Evolutionary conservation across 306 rosid species (phyloP).

Genomic region (Bauhinia variegata): DNA sequence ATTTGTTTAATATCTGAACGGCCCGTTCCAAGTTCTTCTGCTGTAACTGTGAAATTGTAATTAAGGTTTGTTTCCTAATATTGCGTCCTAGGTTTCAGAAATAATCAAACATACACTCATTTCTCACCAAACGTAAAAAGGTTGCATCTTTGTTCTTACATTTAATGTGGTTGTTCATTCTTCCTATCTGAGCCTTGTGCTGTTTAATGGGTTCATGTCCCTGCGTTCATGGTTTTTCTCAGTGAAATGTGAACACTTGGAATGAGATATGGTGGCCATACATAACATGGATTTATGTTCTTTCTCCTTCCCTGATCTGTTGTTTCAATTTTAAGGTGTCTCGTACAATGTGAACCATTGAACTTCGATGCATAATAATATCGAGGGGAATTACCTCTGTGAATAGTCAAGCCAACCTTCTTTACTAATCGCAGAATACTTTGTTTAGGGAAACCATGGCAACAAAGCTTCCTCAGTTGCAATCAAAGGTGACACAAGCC

Average conservation of each 20-base stretch:
- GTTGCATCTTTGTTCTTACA: neutral
- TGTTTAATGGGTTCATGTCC: too few relatives aligned
- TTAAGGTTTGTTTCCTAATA: neutral
- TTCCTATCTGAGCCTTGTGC: neutral
- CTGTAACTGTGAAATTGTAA: slow-evolving; percentile 1
- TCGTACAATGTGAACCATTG: neutral
- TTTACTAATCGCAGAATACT: slow-evolving; percentile 10
- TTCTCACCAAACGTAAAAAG: neutral
- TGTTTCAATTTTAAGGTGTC: neutral
- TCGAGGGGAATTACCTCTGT: too few relatives aligned
- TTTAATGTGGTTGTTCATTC: neutral
- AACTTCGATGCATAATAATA: neutral
- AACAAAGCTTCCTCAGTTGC: slow-evolving; percentile 49
- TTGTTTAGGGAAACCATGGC: slow-evolving; percentile 46
- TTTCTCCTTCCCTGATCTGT: too few relatives aligned
- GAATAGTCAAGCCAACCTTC: neutral
- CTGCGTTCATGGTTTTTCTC: too few relatives aligned
- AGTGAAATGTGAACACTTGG: neutral
- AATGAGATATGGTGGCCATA: too few relatives aligned
- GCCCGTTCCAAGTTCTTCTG: neutral
- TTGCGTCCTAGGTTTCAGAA: neutral
- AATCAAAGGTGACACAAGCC: slow-evolving; percentile 47
- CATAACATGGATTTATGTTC: too few relatives aligned
- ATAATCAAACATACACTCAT: too few relatives aligned
- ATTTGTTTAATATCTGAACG: neutral